A percentile compares a stretch with the other conserved stretches of the same genome.
These are phyloP conservation scores for Escovopsis sp. DNA, from an alignment of 2,329 filamentous ascomycete genomes.

Conservation along the genomic window DNA sequence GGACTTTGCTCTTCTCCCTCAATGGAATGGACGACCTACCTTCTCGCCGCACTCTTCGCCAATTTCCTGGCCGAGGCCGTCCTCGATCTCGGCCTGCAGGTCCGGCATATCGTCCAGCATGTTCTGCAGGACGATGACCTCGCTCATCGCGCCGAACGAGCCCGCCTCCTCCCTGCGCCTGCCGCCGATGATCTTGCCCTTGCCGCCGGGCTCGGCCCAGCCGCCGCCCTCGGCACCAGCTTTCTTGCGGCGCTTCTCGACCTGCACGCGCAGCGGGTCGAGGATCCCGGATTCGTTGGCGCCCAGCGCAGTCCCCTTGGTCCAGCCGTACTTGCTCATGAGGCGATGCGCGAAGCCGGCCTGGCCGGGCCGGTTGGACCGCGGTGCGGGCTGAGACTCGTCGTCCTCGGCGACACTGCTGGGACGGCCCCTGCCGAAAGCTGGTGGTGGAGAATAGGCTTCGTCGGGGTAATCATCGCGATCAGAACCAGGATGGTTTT, in stretches of 20 bases:
- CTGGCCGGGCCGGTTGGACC: slow-evolving; percentile 60
- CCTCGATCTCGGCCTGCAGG: slow-evolving; percentile 60
- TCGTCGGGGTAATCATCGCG: slow-evolving; percentile 24
- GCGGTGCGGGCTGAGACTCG: slow-evolving; percentile 20
- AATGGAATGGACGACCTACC: slow-evolving; percentile 20
- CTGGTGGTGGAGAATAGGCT: slow-evolving; percentile 27
- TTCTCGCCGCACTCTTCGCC: slow-evolving; percentile 83
- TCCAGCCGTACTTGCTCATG: slow-evolving; percentile 90
- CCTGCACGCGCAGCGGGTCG: slow-evolving; percentile 65
- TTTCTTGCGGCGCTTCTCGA: slow-evolving; percentile 73
- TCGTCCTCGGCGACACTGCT: slow-evolving; percentile 22
- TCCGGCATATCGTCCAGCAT: slow-evolving; percentile 77
- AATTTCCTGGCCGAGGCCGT: slow-evolving; percentile 76
- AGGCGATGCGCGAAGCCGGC: slow-evolving; percentile 74
- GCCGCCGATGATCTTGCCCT: slow-evolving; percentile 70
- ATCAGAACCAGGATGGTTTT: neutral
- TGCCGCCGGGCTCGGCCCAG: slow-evolving; percentile 52
- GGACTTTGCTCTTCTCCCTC: neutral
- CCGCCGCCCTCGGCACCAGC: slow-evolving; percentile 67
- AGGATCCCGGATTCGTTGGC: slow-evolving; percentile 70
- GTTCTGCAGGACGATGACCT: slow-evolving; percentile 65
- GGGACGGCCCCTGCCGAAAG: slow-evolving; percentile 24
- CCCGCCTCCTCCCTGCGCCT: slow-evolving; percentile 33
- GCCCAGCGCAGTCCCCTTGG: slow-evolving; percentile 73
- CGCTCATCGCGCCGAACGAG: slow-evolving; percentile 59